A percentile compares a stretch with the other conserved stretches of the same genome.
Evolutionary conservation across 2,329 filamentous ascomycete species (phyloP).

Genomic region (Pseudogymnoascus sp.): DNA sequence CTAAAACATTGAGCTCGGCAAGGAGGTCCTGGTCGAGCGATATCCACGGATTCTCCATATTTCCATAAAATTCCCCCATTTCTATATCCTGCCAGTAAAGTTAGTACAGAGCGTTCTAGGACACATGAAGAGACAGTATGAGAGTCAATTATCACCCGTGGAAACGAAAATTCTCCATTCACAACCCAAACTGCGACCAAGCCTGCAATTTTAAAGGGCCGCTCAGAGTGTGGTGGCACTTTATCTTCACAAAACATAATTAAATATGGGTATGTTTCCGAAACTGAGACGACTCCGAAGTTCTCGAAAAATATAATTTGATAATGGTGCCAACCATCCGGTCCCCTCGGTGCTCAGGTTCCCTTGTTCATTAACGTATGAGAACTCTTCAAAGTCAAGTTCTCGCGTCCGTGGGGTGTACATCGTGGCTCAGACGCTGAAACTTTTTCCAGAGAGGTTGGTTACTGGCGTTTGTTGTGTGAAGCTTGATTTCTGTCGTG

Average conservation of each 20-base stretch:
- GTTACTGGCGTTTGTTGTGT: not conserved
- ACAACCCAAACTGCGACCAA: not conserved
- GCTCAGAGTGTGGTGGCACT: not conserved
- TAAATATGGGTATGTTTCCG: not conserved
- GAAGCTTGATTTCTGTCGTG: not conserved
- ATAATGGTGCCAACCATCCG: not conserved
- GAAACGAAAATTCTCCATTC: not conserved
- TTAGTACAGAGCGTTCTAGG: not conserved
- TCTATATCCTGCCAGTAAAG: not conserved
- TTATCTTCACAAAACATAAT: not conserved
- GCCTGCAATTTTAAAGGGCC: not conserved
- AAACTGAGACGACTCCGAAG: not conserved
- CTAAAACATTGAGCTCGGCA: not conserved
- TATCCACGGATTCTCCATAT: not conserved
- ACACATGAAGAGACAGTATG: not conserved
- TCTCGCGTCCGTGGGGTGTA: not conserved
- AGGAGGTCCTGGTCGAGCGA: not conserved
- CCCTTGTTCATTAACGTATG: not conserved
- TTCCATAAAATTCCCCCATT: not conserved
- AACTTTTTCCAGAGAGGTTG: not conserved
- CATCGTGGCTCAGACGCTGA: not conserved
- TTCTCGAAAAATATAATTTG: not conserved
- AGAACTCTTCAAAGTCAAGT: not conserved
- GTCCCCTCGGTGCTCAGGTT: too few relatives aligned
- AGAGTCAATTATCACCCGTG: slow-evolving; percentile 13